These are phyloP conservation scores for Cladosporium cucumerinum DNA, from an alignment of 2,329 filamentous ascomycete species.

Conservation along the genomic window DNA sequence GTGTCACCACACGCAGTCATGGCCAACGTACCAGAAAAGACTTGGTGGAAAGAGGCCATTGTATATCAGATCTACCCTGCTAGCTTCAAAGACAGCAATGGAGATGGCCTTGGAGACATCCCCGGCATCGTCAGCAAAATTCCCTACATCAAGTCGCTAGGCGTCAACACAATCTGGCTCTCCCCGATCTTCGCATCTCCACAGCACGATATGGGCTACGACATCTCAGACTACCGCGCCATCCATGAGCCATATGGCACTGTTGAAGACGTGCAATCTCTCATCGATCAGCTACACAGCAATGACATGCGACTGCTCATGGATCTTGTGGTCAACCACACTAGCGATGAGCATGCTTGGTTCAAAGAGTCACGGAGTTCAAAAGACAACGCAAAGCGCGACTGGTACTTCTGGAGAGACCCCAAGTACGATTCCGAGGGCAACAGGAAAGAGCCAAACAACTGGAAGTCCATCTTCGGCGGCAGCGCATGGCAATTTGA, in stretches of 20 bases:
- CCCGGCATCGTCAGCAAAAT: conserved; percentile 62
- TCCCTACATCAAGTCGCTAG: conserved; percentile 59
- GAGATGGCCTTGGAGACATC: conserved; percentile 60
- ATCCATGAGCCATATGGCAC: conserved; percentile 66
- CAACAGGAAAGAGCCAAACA: conserved; percentile 67
- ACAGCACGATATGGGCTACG: conserved; percentile 68
- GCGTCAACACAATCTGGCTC: conserved; percentile 64
- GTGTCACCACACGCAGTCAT: conserved; percentile 15
- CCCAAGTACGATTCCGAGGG: conserved; percentile 49
- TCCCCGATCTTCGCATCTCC: conserved; percentile 62
- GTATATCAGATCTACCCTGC: conserved; percentile 48
- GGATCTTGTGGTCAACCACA: conserved; percentile 77
- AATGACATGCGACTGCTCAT: conserved; percentile 68
- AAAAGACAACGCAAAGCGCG: conserved; percentile 48
- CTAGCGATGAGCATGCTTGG: conserved; percentile 61
- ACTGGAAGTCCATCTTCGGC: conserved; percentile 66
- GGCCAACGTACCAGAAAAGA: conserved; percentile 6
- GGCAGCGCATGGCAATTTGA: conserved; percentile 66
- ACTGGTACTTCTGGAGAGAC: conserved; percentile 57
- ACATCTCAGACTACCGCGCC: conserved; percentile 64
- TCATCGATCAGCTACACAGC: conserved; percentile 59
- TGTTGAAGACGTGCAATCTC: conserved; percentile 60
- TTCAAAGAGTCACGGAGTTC: conserved; percentile 55
- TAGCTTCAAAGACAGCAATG: conserved; percentile 51
- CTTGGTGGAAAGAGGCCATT: conserved; percentile 47